Base-by-base conservation (phyloP, 202 grass and related monocot species). In the Setaria viridis region DNA sequence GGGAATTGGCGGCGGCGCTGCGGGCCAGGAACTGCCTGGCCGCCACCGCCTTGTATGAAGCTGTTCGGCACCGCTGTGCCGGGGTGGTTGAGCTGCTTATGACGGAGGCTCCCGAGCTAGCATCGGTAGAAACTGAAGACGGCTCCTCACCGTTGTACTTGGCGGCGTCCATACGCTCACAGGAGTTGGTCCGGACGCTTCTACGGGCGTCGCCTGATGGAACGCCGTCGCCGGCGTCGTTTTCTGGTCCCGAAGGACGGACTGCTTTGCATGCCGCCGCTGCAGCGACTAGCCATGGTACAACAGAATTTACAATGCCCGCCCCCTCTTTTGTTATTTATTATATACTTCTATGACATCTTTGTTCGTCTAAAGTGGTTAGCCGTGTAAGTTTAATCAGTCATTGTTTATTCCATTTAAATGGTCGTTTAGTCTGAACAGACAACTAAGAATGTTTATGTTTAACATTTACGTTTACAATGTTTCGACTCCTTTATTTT, bases 131-230 rank as follows among this genome's bases (percentile, higher is more conserved):
- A 6, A 71, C 16, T 35, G 56, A 74, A 0, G 47, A 51, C 0
- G 76, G 68, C 3, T 0, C 65, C 29, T 87, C 89, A 7, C 84
- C 89, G 2, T 32, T 91, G 11, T 87, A 87, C 41, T 54, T 80
- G 29, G 89, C 85, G 3, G 67, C 39, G 2, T 41, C 39, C 39
- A 41, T 41, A 6, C 39, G 0, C 0, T 42, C 39, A 25, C 1
- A 0, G 2, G 2, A 72, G 29, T 41, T 70, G 25, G 84, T 87
- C 29, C 19, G 34, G 19, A 6, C 2, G 42, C 47, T 88, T 0
- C 70, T 80, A 8, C 57, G 53, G 0, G 7, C 48, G 17, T 30
- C 50, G 29, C 34, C 4, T 0, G 59, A 47, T 2, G 82, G 60
- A 35, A 2, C n/a, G 3, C 0, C 45, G 17, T 56, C 54, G 54